phyloP scores from a whole-genome alignment of 1,284 basidiomycete genomes.

The Puccinia hordei region DNA sequence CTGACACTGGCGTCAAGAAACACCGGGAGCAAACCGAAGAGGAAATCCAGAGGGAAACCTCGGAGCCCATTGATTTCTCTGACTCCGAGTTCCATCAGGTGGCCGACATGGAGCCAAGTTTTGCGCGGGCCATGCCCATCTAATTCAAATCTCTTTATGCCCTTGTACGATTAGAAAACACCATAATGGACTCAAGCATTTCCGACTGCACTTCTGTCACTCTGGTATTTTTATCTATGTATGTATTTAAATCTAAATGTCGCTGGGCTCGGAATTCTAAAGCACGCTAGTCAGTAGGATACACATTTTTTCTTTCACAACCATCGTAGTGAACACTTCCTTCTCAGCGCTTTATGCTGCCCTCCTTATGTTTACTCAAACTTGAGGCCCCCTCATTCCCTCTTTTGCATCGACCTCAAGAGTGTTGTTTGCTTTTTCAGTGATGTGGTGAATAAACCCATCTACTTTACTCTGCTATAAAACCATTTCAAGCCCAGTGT shows the following conservation, averaged over 20 bases:
- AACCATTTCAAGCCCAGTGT: neutral
- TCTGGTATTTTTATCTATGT: neutral
- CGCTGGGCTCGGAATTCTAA: constrained; percentile 21
- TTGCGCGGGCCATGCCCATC: constrained; percentile 8
- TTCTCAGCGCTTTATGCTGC: neutral
- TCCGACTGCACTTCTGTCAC: neutral
- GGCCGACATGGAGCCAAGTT: neutral
- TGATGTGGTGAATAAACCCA: neutral
- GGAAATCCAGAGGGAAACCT: neutral
- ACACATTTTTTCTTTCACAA: neutral
- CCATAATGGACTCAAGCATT: neutral
- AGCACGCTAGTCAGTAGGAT: neutral
- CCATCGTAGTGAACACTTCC: neutral
- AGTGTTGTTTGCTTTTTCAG: neutral
- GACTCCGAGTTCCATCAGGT: too few species aligned
- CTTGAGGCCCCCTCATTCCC: neutral
- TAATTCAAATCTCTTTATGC: neutral
- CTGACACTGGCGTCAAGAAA: neutral
- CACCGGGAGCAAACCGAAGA: too few species aligned
- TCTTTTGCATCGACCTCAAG: neutral
- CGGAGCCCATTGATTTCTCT: neutral
- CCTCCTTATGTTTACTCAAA: neutral
- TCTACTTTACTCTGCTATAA: neutral
- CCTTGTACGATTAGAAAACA: constrained; percentile 9
- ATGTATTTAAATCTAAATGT: neutral